Conservation (phyloP, 306 rosid genomes). For the Cucurbita maxima region DNA sequence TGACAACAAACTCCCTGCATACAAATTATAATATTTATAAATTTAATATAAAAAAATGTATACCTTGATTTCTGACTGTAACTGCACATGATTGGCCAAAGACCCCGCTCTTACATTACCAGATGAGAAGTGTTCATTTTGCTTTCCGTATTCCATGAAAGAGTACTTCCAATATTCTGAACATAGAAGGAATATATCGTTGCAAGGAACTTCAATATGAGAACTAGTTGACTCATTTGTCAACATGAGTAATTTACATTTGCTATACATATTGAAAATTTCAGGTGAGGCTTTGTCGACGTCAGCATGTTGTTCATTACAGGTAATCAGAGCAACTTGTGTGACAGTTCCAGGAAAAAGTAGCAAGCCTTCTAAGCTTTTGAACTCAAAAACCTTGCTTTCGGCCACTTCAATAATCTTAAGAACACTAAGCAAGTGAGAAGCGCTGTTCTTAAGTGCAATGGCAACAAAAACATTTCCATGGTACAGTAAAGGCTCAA, state of each 20-base stretch:
- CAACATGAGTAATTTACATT: constrained; percentile 45
- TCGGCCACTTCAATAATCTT: constrained; percentile 45
- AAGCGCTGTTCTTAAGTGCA: constrained; percentile 50
- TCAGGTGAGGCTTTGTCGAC: constrained; percentile 19
- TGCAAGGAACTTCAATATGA: constrained; percentile 56
- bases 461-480: constrained; percentile 20
- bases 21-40: not conserved
- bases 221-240: constrained; percentile 69
- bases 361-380: constrained; percentile 52
- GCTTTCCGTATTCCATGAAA: constrained; percentile 27
- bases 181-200: constrained; percentile 43
- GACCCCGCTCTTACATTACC: constrained; percentile 22
- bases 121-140: constrained; percentile 16
- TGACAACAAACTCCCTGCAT: not conserved
- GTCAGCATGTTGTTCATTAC: constrained; percentile 27
- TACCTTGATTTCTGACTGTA: constrained; percentile 34
- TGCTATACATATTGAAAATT: constrained; percentile 19
- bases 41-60: not conserved
- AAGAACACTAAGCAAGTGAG: constrained; percentile 35
- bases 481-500: constrained; percentile 22
- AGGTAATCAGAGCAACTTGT: constrained; percentile 56
- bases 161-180: constrained; percentile 36
- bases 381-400: constrained; percentile 31
- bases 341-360: constrained; percentile 72
- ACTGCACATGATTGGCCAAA: constrained; percentile 18